Base-by-base conservation (phyloP, 805 yeast species). In the Zygosaccharomyces bailii region DNA sequence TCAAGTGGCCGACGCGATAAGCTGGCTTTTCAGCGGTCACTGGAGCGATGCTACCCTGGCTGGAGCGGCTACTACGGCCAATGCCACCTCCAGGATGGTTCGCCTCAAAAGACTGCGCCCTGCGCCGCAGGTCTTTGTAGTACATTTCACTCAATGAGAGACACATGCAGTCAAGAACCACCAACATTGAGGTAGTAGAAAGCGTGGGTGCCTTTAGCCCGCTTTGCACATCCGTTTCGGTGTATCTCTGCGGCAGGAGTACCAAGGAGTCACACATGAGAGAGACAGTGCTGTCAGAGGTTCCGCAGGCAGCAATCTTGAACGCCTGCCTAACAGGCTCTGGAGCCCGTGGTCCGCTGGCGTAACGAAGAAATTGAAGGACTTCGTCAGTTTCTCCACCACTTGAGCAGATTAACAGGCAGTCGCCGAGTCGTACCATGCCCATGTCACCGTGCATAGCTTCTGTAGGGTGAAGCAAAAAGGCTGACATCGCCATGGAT, bases 391-490 rank as follows among this genome's bases (percentile, higher is more conserved):
- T 84, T 54, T 80, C 82, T 1, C 96, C 96, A 23, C 91, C 84
- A 0, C 90, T 79, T 29, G 88, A 77, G 55, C 86, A 68, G 2
- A 89, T 62, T 42, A 88, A 49, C 24, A 77, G 68, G 51, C 84
- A 86, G 46, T 74, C 73, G 18, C 73, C 67, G 13, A 73, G 73
- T 19, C 74, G 77, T 40, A 89, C 66, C 30, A 82, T 65, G 2
- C 96, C 96, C 54, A 88, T 72, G 61, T 88, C 96, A 4, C 96
- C 96, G 61, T 88, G 96, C 14, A 89, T 68, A 0, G 96, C 96
- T 49, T 88, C 96, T 3, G 86, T 69, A 0, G 96, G 96, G 59
- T 88, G 96, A 43, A 88, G 66, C 1, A 75, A 54, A 0, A 79
- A 76, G 0, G 95, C 72, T 41, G 78, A 80, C 41, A 88, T 74